Base-by-base conservation (phyloP, 768 basidiomycete species). In the Termitomyces titanicus region DNA sequence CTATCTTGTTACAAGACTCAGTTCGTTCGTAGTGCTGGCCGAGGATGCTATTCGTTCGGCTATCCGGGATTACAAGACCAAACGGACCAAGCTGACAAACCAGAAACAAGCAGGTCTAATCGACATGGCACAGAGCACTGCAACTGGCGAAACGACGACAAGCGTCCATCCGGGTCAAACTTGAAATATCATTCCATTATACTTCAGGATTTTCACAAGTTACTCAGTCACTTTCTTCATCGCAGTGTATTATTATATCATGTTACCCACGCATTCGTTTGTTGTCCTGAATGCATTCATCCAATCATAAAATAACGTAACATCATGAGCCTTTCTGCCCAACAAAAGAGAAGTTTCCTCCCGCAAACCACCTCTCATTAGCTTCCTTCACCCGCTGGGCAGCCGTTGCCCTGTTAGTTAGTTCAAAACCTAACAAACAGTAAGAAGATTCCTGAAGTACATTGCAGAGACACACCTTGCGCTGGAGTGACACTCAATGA, bases 21-120 rank as follows among this genome's bases (percentile, higher is more conserved):
- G 61, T 68, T 67, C 3, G 25, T 31, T 22, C 31, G 58, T 68
- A 87, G 91, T 98, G 89, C 74, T 98, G 61, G 95, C 97, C 13
- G 97, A 99, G 73, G 97, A 99, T 70, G 97, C 97, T 55, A 99
- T 99, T 71, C 92, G 91, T 51, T 96, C 95, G 11, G 97, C 97
- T 40, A 99, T 99, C 71, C 90, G 92, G 63, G 89, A 98, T 69
- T 98, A 98, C 76, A 84, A 85, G 66, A 82, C 83, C 57, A 99
- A 99, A 78, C 86, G 92, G 54, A 73, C 70, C 57, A 77, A 70
- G 56, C 59, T 78, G 62, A 56, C 73, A 20, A 75, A 80, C 57
- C 75, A 80, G 22, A 80, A 80, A 63, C 76, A 83, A 64, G 63
- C 79, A n/a, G 81, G 84, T 34, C 86, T 83, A 65, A 85, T 91